Base-by-base conservation (phyloP, 108 stramenopile genomes). In the Skeletonema potamos region DNA sequence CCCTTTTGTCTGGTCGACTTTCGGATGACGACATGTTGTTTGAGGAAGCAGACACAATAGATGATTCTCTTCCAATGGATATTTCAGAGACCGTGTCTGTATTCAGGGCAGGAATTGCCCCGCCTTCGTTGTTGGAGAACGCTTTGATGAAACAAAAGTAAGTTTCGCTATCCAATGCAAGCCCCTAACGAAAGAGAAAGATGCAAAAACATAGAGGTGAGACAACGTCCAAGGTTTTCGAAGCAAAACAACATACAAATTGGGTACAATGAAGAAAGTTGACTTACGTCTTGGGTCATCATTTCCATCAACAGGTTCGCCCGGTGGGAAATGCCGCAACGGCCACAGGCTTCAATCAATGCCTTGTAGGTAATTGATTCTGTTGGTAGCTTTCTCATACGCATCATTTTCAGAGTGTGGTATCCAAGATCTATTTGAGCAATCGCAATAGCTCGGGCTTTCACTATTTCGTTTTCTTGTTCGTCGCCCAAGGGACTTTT, bases 361-460 rank as follows among this genome's bases (percentile, higher is more conserved):
- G 82, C 80, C 66, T 86, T 86, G 85, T 87, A 92, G 4, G 77
- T 82, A 56, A 91, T 86, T 3, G 86, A 70, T 64, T 96, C 92
- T 10, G 83, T 54, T 55, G 77, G 55, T 9, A 93, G 64, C 36
- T 84, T 86, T 30, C 95, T 59, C 36, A 54, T 41, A 5, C 71
- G 54, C 91, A 91, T 87, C 68, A 80, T 84, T 68, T 75, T 74
- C 54, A 96, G 76, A 8, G 85, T 82, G 56, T 92, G 73, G 68
- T 91, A 90, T 27, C 89, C 95, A 30, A 96, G 65, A 48, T 96
- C 92, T 17, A 96, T 78, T 67, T 95, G 91, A 29, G 89, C 90
- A 37, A 80, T 79, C 2, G 92, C 92, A 73, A 93, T 86, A n/a
- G 83, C 86, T 44, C 84, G 73, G 24, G 91, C 91, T 76, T 91